phyloP scores from a whole-genome alignment of 768 basidiomycete species.

The Symmetrospora coprosmae region DNA sequence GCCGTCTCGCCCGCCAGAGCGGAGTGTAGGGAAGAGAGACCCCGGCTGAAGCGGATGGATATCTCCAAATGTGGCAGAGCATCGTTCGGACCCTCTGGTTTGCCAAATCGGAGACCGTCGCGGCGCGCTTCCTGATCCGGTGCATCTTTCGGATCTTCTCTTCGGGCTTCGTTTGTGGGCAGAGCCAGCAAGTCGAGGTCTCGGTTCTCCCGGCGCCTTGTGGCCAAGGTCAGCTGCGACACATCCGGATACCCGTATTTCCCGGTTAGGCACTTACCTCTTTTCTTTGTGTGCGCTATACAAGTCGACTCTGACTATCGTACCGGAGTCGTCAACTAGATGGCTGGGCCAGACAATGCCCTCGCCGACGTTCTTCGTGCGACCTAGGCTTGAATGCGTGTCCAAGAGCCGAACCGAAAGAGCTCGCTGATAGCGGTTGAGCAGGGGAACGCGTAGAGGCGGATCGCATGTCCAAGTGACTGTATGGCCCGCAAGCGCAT shows the following conservation, averaged over 20 bases:
- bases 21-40: neutral
- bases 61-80: too few relatives aligned
- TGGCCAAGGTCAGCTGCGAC: neutral
- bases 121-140: too few relatives aligned
- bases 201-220: conserved; percentile 4
- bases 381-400: neutral
- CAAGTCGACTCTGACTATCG: neutral
- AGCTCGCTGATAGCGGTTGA: conserved; percentile 5
- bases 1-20: conserved; percentile 3
- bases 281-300: neutral
- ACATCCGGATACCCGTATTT: neutral
- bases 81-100: too few relatives aligned
- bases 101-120: too few relatives aligned
- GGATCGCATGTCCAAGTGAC: conserved; percentile 1
- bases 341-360: conserved; percentile 1
- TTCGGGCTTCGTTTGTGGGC: neutral
- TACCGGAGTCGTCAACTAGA: neutral
- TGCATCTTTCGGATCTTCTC: too few relatives aligned
- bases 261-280: too few relatives aligned
- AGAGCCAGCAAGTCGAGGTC: neutral
- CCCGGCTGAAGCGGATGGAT: conserved; percentile 4
- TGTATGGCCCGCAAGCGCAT: neutral
- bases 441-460: conserved; percentile 7
- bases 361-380: neutral
- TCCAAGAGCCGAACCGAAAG: neutral